Evolutionary conservation across 2,329 filamentous ascomycete genomes (phyloP).

Genomic region (Drechslerella stenobrocha): DNA sequence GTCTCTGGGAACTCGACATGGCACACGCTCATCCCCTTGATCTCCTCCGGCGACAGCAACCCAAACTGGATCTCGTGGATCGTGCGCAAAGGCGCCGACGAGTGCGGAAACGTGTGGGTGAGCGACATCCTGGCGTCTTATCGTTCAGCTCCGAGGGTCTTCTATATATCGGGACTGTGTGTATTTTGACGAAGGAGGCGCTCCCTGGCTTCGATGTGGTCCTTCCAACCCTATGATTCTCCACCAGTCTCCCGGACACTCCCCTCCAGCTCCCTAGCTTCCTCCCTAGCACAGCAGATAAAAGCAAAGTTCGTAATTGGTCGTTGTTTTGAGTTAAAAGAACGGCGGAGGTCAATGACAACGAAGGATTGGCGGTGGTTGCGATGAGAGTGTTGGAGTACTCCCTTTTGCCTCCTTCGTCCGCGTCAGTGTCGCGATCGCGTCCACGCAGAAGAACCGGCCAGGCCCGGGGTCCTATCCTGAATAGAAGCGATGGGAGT

Average conservation of each 20-base stretch:
- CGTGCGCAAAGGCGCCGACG: slow-evolving; percentile 92
- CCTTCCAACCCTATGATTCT: slow-evolving; percentile 7
- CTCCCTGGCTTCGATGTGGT: slow-evolving; percentile 7
- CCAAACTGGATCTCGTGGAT: slow-evolving; percentile 99
- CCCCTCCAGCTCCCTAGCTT: slow-evolving; percentile 13
- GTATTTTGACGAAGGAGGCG: slow-evolving; percentile 5
- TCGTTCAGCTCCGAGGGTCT: slow-evolving; percentile 1
- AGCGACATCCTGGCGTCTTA: slow-evolving; percentile 70
- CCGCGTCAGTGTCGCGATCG: slow-evolving; percentile 11
- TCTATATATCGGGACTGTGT: slow-evolving; percentile 10
- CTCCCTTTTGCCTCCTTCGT: slow-evolving; percentile 22
- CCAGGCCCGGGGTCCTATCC: slow-evolving; percentile 5
- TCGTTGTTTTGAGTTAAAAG: slow-evolving; percentile 24
- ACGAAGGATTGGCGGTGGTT: slow-evolving; percentile 16
- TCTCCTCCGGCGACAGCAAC: slow-evolving; percentile 94
- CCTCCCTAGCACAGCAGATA: slow-evolving; percentile 2
- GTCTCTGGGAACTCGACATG: slow-evolving; percentile 98
- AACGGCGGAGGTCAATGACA: slow-evolving; percentile 22
- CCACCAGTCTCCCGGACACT: slow-evolving; percentile 22
- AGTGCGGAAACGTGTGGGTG: slow-evolving; percentile 86
- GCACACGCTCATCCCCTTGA: slow-evolving; percentile 97
- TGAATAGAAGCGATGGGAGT: slow-evolving; percentile 5
- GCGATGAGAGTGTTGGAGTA: slow-evolving; percentile 18
- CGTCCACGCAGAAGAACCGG: slow-evolving; percentile 27
- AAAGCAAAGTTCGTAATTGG: slow-evolving; percentile 11